Percentiles rank a stretch among this genome's conserved stretches.
Evolutionary conservation across 2,329 filamentous ascomycete species (phyloP).

Genomic region (Orbilia javanica): DNA sequence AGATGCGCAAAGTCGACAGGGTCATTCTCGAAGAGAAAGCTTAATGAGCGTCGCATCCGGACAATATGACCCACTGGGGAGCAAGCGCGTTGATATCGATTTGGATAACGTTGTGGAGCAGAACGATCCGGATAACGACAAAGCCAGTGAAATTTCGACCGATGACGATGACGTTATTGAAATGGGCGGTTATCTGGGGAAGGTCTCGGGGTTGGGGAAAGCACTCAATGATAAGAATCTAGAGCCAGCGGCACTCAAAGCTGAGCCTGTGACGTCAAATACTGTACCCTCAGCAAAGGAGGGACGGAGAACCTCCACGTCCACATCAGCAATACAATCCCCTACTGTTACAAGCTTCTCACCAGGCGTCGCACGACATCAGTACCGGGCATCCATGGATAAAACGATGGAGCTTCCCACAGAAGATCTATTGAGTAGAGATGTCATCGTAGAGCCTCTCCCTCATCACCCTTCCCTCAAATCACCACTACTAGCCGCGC

Average conservation of each 20-base stretch:
- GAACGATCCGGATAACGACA: conserved; percentile 48
- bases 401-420: conserved; percentile 54
- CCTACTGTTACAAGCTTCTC: conserved; percentile 34
- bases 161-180: conserved; percentile 54
- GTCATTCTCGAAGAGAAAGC: conserved; percentile 49
- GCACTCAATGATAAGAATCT: conserved; percentile 55
- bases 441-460: conserved; percentile 48
- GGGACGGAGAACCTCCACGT: conserved; percentile 42
- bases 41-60: conserved; percentile 48
- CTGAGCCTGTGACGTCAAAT: conserved; percentile 36
- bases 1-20: conserved; percentile 46
- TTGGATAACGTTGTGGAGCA: conserved; percentile 41
- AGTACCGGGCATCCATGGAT: conserved; percentile 52
- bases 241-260: conserved; percentile 38
- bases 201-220: conserved; percentile 55
- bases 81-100: conserved; percentile 35
- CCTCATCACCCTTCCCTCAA: conserved; percentile 43
- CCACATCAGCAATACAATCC: conserved; percentile 53
- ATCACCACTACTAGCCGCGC: conserved; percentile 38
- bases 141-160: conserved; percentile 52
- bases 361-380: conserved; percentile 41
- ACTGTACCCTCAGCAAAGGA: conserved; percentile 32
- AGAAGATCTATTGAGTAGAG: conserved; percentile 29
- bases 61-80: conserved; percentile 45
- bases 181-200: conserved; percentile 56